phyloP scores from a whole-genome alignment of 2,329 filamentous ascomycete species.

The Ophiostoma quercus region DNA sequence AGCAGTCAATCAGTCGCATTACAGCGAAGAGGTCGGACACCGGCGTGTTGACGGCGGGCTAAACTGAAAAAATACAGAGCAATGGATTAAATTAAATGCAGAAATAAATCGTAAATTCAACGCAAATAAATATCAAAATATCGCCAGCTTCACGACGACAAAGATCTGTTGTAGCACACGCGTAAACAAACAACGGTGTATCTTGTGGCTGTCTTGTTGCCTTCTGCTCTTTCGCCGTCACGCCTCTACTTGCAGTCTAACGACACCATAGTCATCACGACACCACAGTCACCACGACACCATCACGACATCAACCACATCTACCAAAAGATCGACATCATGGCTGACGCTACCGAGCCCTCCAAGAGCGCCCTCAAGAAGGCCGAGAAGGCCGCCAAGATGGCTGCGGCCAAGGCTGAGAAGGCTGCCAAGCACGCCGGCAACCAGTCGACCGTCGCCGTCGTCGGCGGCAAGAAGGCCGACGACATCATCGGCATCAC shows the following conservation, averaged over 20 bases:
- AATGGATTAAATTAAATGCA: neutral
- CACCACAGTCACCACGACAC: neutral
- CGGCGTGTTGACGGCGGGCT: slow-evolving; percentile 9
- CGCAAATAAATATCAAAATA: slow-evolving; percentile 5
- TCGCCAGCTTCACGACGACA: neutral
- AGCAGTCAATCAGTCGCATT: neutral
- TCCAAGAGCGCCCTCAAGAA: slow-evolving; percentile 63
- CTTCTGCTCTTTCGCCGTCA: neutral
- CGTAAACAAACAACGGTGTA: neutral
- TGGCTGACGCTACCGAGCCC: slow-evolving; percentile 33
- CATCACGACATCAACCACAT: neutral
- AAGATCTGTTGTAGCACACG: neutral
- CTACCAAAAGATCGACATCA: slow-evolving; percentile 1
- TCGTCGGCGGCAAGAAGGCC: slow-evolving; percentile 55
- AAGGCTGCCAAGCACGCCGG: slow-evolving; percentile 53
- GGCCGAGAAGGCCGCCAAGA: slow-evolving; percentile 60
- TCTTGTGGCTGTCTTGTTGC: neutral
- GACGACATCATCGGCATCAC: slow-evolving; percentile 83
- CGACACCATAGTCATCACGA: neutral
- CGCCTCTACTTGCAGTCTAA: neutral
- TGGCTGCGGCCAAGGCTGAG: slow-evolving; percentile 56
- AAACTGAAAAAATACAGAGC: slow-evolving; percentile 13
- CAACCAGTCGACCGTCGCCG: slow-evolving; percentile 42
- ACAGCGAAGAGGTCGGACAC: neutral
- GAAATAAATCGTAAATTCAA: neutral